Evolutionary conservation across 768 basidiomycete genomes (phyloP).

Genomic region (Serendipita sp.): DNA sequence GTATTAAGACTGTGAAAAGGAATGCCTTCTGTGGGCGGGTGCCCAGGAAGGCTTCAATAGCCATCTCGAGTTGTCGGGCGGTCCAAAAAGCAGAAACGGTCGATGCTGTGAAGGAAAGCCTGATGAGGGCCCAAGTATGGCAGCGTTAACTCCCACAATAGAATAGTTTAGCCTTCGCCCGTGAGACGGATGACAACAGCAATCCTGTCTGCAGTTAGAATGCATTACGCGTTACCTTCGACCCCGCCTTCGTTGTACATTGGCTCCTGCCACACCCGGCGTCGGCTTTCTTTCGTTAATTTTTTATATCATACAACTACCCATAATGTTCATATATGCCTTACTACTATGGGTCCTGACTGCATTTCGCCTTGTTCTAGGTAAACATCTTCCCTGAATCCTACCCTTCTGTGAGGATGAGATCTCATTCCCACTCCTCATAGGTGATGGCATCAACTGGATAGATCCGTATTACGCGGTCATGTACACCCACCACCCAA

Average conservation of each 20-base stretch:
- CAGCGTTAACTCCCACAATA: too few species aligned
- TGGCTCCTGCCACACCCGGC: too few species aligned
- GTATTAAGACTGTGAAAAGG: slow-evolving; percentile 56
- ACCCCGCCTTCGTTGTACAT: too few species aligned
- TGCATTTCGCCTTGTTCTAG: neutral
- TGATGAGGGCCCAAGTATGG: neutral
- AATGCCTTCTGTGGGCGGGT: slow-evolving; percentile 61
- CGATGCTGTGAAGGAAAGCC: neutral
- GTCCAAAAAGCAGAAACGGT: neutral
- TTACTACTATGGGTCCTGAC: too few species aligned
- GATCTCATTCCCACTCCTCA: neutral
- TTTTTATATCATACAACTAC: too few species aligned
- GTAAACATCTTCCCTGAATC: neutral
- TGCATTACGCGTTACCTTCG: too few species aligned
- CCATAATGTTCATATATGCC: too few species aligned
- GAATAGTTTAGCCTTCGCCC: too few species aligned
- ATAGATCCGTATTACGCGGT: neutral
- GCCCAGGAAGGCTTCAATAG: slow-evolving; percentile 51
- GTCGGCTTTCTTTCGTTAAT: too few species aligned
- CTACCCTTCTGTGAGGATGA: neutral
- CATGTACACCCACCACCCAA: neutral
- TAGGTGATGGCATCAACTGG: slow-evolving; percentile 1
- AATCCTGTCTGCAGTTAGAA: too few species aligned
- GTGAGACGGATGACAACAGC: too few species aligned
- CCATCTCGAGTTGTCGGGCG: slow-evolving; percentile 28